Evolutionary conservation across 2,329 filamentous ascomycete genomes (phyloP).

Genomic region (Pseudogymnoascus sp.): DNA sequence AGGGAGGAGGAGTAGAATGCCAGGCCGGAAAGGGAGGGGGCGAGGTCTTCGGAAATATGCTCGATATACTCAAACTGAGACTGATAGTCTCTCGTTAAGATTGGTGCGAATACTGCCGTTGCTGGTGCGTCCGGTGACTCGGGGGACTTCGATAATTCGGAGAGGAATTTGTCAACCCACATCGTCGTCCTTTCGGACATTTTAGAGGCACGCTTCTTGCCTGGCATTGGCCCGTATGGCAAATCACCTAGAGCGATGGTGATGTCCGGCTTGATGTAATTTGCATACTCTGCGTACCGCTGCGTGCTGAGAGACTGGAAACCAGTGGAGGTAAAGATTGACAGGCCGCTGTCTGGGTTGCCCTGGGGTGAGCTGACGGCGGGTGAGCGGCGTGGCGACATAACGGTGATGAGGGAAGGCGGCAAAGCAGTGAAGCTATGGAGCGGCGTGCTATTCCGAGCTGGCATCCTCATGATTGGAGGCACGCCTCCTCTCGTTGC

Average conservation of each 20-base stretch:
- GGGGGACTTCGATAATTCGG: conserved; percentile 32
- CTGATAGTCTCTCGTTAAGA: conserved; percentile 68
- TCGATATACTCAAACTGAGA: conserved; percentile 76
- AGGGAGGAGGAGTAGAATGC: conserved; percentile 72
- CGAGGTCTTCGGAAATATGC: conserved; percentile 58
- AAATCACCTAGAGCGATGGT: conserved; percentile 73
- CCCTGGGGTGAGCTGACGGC: conserved; percentile 64
- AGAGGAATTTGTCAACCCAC: conserved; percentile 67
- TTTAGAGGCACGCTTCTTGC: conserved; percentile 66
- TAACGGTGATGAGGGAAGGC: conserved; percentile 56
- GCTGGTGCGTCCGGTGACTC: conserved; percentile 23
- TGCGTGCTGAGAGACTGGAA: conserved; percentile 64
- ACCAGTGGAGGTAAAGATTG: conserved; percentile 79
- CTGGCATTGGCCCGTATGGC: conserved; percentile 46
- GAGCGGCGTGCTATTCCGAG: conserved; percentile 47
- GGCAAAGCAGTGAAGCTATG: conserved; percentile 72
- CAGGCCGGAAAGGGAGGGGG: conserved; percentile 55
- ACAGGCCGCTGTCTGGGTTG: conserved; percentile 64
- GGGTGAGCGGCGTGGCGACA: conserved; percentile 72
- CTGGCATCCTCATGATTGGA: conserved; percentile 38
- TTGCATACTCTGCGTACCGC: conserved; percentile 60
- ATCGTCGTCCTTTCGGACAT: conserved; percentile 82
- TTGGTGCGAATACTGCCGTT: conserved; percentile 50
- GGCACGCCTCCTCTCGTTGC: conserved; percentile 43
- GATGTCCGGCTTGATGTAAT: conserved; percentile 70